Evolutionary conservation across 768 basidiomycete species (phyloP).

Genomic region (Tephrocybe sp.): DNA sequence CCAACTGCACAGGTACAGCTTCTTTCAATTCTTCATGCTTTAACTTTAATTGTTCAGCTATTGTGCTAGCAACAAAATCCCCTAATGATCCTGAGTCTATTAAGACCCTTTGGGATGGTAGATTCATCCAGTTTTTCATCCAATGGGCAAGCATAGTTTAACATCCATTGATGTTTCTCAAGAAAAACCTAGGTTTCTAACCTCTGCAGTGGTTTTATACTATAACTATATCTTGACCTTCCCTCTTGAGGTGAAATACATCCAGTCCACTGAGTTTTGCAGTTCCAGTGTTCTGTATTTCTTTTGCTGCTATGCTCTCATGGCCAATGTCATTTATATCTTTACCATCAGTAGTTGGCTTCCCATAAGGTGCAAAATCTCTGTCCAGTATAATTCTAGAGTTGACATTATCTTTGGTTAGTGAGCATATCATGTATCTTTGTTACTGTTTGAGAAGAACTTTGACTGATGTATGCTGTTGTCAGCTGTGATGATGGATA

Average conservation of each 20-base stretch:
- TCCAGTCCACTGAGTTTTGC: conserved; percentile 27
- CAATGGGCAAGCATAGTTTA: conserved; percentile 11
- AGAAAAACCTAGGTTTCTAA: not conserved
- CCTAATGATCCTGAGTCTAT: no score
- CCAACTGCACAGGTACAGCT: no score
- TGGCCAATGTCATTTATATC: conserved; percentile 32
- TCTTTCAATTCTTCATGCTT: no score
- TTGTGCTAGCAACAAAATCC: no score
- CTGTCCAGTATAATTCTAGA: not conserved
- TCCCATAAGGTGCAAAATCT: conserved; percentile 17
- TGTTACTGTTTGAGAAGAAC: no score
- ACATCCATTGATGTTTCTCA: not conserved
- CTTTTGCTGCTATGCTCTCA: conserved; percentile 32
- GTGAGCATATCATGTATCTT: not conserved
- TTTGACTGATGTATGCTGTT: not conserved
- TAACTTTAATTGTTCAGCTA: no score
- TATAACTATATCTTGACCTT: conserved; percentile 34
- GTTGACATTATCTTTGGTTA: not conserved
- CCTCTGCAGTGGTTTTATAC: conserved; percentile 24
- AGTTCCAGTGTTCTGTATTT: conserved; percentile 30
- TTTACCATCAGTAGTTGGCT: conserved; percentile 26
- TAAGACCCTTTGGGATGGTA: no score
- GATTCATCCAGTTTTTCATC: conserved; percentile 7
- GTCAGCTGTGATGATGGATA: conserved; percentile 29
- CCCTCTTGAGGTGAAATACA: conserved; percentile 28